A percentile compares a stretch with the other conserved stretches of the same genome.
Evolutionary conservation across 2,329 filamentous ascomycete species (phyloP).

Genomic region (Botrytis byssoidea): DNA sequence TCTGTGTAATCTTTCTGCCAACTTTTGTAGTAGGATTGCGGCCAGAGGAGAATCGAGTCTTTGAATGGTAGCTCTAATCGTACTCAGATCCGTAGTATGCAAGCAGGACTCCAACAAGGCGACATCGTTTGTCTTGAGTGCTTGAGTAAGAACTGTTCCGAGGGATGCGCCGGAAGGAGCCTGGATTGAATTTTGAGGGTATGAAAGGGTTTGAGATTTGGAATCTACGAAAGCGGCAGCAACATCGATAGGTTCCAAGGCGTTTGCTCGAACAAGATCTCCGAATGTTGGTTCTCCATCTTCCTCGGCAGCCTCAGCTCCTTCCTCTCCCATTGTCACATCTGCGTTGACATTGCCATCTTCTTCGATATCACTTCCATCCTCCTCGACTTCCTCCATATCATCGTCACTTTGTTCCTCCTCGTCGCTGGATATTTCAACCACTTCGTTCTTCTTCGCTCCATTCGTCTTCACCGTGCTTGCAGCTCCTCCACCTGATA

Average conservation of each 20-base stretch:
- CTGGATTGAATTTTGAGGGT: conserved; percentile 33
- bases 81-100: conserved; percentile 71
- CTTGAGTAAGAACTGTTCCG: conserved; percentile 88
- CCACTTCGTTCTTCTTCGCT: conserved; percentile 37
- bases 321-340: conserved; percentile 41
- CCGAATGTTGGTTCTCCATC: conserved; percentile 69
- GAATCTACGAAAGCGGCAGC: conserved; percentile 53
- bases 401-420: conserved; percentile 43
- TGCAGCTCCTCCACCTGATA: conserved; percentile 42
- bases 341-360: conserved; percentile 43
- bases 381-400: conserved; percentile 47
- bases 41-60: conserved; percentile 84
- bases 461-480: conserved; percentile 29
- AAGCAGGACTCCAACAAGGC: conserved; percentile 91
- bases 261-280: conserved; percentile 71
- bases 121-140: conserved; percentile 86
- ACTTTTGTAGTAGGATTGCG: conserved; percentile 72
- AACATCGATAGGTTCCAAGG: conserved; percentile 75
- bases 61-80: conserved; percentile 85
- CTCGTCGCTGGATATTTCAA: conserved; percentile 59
- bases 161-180: conserved; percentile 73
- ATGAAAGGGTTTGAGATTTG: conserved; percentile 27
- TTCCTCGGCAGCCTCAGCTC: conserved; percentile 41
- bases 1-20: conserved; percentile 82
- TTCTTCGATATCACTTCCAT: conserved; percentile 48